A percentile compares a stretch with the other conserved stretches of the same genome.
Conservation (phyloP, 202 grass and related monocot species). For the Carex sylvatica region DNA sequence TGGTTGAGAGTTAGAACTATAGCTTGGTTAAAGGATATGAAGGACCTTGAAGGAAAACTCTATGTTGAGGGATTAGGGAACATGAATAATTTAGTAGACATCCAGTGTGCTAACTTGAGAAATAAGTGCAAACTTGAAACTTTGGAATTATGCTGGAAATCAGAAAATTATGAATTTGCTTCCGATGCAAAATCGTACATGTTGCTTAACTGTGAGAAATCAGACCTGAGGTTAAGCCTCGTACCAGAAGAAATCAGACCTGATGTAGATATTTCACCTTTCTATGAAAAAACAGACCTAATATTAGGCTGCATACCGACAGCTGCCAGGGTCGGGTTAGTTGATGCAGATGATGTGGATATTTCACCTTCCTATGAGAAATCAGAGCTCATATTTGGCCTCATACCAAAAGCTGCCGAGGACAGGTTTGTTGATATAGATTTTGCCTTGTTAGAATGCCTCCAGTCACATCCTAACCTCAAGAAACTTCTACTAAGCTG, state of each 20-base stretch:
- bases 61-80: background rate
- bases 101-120: background rate
- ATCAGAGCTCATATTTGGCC: too few relatives aligned
- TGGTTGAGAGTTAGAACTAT: too few relatives aligned
- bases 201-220: too few relatives aligned
- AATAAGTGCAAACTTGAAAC: background rate
- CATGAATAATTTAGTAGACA: slow-evolving; percentile 13
- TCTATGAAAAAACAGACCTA: too few relatives aligned
- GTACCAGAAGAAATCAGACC: too few relatives aligned
- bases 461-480: slow-evolving; percentile 22
- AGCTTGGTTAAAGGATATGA: slow-evolving; percentile 12
- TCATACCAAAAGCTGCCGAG: too few relatives aligned
- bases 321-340: background rate
- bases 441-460: background rate
- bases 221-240: too few relatives aligned
- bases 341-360: background rate
- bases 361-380: too few relatives aligned
- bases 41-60: background rate
- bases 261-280: too few relatives aligned
- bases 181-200: too few relatives aligned
- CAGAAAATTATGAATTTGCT: background rate
- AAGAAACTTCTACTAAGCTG: too few relatives aligned
- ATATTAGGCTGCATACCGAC: too few relatives aligned
- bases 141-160: background rate
- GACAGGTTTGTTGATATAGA: background rate